Evolutionary conservation across 2,329 filamentous ascomycete genomes (phyloP).

Genomic region (Fusarium solani-melongenae): DNA sequence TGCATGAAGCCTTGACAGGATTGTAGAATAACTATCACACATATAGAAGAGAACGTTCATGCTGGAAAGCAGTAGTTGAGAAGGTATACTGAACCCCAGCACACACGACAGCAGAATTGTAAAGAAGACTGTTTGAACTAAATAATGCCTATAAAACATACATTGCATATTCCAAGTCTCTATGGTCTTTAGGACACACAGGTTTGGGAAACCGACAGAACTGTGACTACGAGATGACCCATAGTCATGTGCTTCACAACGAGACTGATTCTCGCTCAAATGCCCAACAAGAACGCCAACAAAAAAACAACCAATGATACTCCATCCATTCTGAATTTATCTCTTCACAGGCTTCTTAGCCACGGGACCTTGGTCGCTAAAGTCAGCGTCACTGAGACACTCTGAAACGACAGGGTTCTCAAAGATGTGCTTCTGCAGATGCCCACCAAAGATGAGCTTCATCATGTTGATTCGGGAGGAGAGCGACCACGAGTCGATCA

Average conservation of each 20-base stretch:
- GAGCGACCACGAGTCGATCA: slow-evolving; percentile 64
- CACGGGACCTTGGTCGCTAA: slow-evolving; percentile 38
- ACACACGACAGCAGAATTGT: background rate
- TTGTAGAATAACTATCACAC: too few relatives aligned
- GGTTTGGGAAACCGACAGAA: background rate
- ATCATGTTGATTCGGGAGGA: slow-evolving; percentile 61
- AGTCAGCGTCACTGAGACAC: slow-evolving; percentile 52
- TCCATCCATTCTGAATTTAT: background rate
- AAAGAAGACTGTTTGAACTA: background rate
- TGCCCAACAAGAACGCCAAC: slow-evolving; percentile 12
- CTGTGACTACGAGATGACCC: background rate
- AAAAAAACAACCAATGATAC: background rate
- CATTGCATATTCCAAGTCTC: background rate
- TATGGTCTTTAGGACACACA: background rate
- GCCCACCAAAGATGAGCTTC: slow-evolving; percentile 59
- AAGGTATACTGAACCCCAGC: background rate
- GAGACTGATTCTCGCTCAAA: slow-evolving; percentile 24
- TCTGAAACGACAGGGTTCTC: slow-evolving; percentile 53
- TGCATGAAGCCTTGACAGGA: too few relatives aligned
- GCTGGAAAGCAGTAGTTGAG: background rate
- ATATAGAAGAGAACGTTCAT: too few relatives aligned
- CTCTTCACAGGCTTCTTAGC: slow-evolving; percentile 21
- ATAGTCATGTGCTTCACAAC: background rate
- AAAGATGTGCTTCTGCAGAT: slow-evolving; percentile 53
- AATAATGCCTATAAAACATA: background rate